Conservation (phyloP, 164 flowering plant species). For the Pachysandra terminalis region DNA sequence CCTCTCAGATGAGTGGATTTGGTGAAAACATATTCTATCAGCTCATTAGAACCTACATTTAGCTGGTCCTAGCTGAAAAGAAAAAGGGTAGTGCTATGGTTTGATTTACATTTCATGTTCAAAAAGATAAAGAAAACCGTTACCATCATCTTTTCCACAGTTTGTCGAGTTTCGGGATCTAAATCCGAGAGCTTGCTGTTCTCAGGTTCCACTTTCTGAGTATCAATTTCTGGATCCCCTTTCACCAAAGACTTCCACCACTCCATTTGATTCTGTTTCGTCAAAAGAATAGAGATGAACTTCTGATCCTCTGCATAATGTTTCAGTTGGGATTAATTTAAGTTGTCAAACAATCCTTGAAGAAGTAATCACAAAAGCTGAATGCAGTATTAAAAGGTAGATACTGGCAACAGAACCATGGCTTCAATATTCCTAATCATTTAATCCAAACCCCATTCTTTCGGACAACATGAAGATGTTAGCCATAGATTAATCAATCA, state of each 20-base stretch:
- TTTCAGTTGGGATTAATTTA: no score
- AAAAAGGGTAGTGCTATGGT: background rate
- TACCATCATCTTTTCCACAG: slow-evolving; percentile 99
- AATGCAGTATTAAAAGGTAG: background rate
- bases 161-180: slow-evolving; percentile 81
- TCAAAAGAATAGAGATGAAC: slow-evolving; percentile 61
- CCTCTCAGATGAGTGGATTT: no score
- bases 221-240: slow-evolving; percentile 90
- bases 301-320: slow-evolving; percentile 76
- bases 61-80: no score
- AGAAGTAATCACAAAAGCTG: no score
- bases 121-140: background rate
- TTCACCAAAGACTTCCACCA: slow-evolving; percentile 94
- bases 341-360: no score
- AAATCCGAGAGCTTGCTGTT: slow-evolving; percentile 77
- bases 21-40: no score
- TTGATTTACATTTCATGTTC: background rate
- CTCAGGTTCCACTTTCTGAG: slow-evolving; percentile 95
- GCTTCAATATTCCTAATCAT: no score
- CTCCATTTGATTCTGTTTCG: slow-evolving; percentile 89
- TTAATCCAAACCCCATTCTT: no score
- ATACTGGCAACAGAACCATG: background rate
- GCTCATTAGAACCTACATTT: no score
- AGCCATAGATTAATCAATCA: no score
- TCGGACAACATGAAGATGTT: no score